Conservation (phyloP, 1,284 basidiomycete genomes). For the Phylloporus gajari region DNA sequence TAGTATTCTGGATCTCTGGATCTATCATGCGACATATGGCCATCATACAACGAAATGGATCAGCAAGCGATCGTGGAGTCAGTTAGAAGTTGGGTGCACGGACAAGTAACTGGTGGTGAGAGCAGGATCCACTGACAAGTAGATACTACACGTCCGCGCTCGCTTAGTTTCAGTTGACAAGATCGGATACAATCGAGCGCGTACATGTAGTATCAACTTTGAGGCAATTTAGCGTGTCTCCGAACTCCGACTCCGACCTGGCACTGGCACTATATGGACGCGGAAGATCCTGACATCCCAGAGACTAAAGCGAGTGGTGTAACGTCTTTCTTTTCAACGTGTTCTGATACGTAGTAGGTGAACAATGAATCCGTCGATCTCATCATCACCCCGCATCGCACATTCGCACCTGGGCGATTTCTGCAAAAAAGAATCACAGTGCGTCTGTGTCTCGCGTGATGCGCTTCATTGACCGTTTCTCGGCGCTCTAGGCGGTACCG, state of each 20-base stretch:
- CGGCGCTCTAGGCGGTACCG: conserved; percentile 74
- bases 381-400: conserved; percentile 64
- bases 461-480: neutral
- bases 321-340: neutral
- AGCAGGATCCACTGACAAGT: no score
- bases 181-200: no score
- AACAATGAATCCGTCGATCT: conserved; percentile 73
- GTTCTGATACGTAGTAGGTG: conserved; percentile 54
- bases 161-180: no score
- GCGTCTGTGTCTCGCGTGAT: conserved; percentile 31
- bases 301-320: conserved; percentile 75
- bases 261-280: conserved; percentile 79
- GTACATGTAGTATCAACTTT: no score
- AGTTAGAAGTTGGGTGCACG: no score
- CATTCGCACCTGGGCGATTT: conserved; percentile 78
- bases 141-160: no score
- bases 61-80: no score
- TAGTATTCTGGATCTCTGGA: no score
- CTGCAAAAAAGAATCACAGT: conserved; percentile 82
- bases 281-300: conserved; percentile 83
- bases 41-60: no score
- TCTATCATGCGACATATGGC: no score
- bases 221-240: conserved; percentile 15
- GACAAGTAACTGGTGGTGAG: no score
- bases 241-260: conserved; percentile 91